phyloP scores from a whole-genome alignment of 192 early-diverging fungal genomes.

The Coemansia sp. region DNA sequence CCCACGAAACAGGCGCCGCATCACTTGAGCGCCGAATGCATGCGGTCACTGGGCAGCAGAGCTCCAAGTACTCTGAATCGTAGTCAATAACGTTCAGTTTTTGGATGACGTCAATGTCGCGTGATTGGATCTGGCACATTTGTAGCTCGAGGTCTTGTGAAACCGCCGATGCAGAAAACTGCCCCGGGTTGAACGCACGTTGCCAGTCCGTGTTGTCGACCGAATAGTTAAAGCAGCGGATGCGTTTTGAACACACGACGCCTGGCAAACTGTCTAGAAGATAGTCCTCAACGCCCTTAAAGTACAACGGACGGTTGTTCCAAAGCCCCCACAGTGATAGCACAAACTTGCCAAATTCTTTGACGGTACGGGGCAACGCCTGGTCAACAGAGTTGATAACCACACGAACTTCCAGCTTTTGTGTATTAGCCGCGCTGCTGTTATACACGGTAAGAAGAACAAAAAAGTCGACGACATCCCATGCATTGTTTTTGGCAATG shows the following conservation, averaged over 20 bases:
- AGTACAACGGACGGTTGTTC: not conserved
- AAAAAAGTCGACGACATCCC: conserved; percentile 1
- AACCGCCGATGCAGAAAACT: not conserved
- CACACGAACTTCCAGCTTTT: conserved; percentile 1
- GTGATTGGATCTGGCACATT: not conserved
- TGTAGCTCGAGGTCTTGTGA: conserved; percentile 3
- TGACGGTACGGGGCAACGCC: not conserved
- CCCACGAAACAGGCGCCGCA: conserved; percentile 1
- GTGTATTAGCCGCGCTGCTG: not conserved
- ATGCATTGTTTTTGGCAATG: not conserved
- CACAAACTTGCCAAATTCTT: not conserved
- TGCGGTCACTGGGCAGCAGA: conserved; percentile 1
- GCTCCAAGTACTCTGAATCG: not conserved
- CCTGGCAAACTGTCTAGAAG: conserved; percentile 1
- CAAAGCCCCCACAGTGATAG: conserved; percentile 3
- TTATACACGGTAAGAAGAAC: not conserved
- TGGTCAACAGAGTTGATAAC: not conserved
- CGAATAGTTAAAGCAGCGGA: conserved; percentile 5
- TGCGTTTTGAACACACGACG: not conserved
- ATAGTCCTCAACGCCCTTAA: conserved; percentile 9
- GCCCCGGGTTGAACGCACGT: not conserved
- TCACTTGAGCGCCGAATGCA: conserved; percentile 6
- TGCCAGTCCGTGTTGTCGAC: not conserved
- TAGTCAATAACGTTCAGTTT: not conserved
- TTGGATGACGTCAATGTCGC: not conserved